Evolutionary conservation across 2,329 filamentous ascomycete species (phyloP).

Genomic region (Leptodontidium sp.): DNA sequence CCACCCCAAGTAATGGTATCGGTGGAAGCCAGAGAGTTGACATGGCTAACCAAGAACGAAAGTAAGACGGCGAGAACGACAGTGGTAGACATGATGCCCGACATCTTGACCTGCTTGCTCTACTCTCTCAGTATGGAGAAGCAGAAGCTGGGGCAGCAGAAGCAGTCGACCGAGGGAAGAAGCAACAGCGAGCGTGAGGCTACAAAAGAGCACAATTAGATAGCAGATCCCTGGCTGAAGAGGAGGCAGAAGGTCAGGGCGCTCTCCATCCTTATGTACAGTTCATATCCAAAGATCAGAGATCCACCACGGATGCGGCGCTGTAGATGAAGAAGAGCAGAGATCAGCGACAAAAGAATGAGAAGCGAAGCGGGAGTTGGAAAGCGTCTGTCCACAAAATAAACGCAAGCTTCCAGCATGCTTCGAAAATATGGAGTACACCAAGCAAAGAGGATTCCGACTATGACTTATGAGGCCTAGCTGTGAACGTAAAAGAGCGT

Average conservation of each 20-base stretch:
- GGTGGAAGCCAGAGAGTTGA: constrained; percentile 38
- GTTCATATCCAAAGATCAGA: not conserved
- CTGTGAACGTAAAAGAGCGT: not conserved
- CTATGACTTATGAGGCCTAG: constrained; percentile 13
- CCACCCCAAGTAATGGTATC: constrained; percentile 65
- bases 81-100: constrained; percentile 32
- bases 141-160: not conserved
- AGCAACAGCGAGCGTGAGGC: constrained; percentile 15
- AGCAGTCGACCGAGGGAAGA: constrained; percentile 3
- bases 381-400: constrained; percentile 6
- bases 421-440: not conserved
- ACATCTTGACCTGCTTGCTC: constrained; percentile 22
- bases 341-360: not conserved
- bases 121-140: not conserved
- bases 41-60: constrained; percentile 36
- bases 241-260: not conserved
- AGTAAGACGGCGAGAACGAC: constrained; percentile 37
- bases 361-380: not conserved
- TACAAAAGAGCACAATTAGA: constrained; percentile 17
- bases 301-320: constrained; percentile 1
- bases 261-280: constrained; percentile 23
- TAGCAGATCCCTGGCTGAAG: constrained; percentile 2
- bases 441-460: constrained; percentile 3
- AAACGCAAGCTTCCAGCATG: constrained; percentile 4
- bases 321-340: not conserved